Evolutionary conservation across 163 green algal genomes (phyloP).

Genomic region (Scenedesmus sp.): DNA sequence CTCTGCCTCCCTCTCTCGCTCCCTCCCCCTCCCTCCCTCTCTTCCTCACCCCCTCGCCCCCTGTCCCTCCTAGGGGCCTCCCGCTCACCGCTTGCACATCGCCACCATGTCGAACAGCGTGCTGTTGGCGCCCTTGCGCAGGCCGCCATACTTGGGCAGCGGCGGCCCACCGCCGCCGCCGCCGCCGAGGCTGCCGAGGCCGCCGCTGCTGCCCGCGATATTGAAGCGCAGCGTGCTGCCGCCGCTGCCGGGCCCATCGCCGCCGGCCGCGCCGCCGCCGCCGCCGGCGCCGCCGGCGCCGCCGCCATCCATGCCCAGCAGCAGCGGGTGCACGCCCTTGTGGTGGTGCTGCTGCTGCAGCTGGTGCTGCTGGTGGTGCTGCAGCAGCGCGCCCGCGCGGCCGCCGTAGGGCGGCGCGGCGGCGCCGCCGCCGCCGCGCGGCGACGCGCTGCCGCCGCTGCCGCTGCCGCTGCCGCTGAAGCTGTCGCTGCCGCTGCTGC

Average conservation of each 20-base stretch:
- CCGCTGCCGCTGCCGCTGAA: no score
- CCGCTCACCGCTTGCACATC: conserved; percentile 29
- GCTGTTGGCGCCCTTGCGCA: conserved; percentile 21
- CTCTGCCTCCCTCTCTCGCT: background rate
- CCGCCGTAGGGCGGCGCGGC: background rate
- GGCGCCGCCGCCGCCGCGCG: background rate
- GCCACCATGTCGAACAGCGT: conserved; percentile 7
- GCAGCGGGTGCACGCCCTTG: background rate
- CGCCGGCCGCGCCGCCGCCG: background rate
- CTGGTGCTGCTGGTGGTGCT: no score
- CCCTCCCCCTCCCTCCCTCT: no score
- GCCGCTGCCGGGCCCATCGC: background rate
- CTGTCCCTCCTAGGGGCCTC: background rate
- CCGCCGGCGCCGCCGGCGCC: background rate
- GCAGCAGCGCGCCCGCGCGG: background rate
- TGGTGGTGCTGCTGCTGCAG: background rate
- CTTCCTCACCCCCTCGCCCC: no score
- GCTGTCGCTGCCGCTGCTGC: no score
- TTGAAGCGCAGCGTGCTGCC: background rate
- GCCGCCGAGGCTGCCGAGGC: background rate
- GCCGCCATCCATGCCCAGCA: background rate
- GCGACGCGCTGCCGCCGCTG: background rate
- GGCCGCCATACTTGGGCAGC: background rate
- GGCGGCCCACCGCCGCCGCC: conserved; percentile 3
- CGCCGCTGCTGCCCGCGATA: conserved; percentile 2